phyloP scores from a whole-genome alignment of 805 yeast genomes.

The Candida easanensis region DNA sequence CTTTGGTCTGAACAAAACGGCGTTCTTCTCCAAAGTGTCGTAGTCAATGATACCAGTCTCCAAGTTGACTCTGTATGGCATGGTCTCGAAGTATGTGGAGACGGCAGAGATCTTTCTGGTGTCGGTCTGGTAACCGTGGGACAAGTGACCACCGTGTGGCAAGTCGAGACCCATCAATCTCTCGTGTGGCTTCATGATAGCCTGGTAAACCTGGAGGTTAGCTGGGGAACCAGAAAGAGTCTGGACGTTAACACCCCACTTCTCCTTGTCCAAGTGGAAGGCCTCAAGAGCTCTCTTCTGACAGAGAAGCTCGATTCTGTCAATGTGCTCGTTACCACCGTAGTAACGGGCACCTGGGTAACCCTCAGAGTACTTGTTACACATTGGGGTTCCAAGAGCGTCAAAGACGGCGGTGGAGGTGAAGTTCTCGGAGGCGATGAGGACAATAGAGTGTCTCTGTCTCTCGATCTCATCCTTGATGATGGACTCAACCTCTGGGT shows the following conservation, averaged over 20 bases:
- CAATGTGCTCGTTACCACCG: conserved; percentile 96
- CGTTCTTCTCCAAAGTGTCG: conserved; percentile 90
- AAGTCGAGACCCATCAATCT: conserved; percentile 97
- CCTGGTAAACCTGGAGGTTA: conserved; percentile 93
- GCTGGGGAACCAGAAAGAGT: conserved; percentile 97
- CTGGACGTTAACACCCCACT: conserved; percentile 99
- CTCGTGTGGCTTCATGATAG: conserved; percentile 91
- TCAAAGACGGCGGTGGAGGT: conserved; percentile 95
- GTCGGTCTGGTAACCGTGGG: conserved; percentile 97
- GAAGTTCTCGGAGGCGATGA: conserved; percentile 95
- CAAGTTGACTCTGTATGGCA: conserved; percentile 95
- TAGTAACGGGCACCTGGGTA: conserved; percentile 97
- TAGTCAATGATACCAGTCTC: conserved; percentile 95
- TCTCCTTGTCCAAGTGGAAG: conserved; percentile 70
- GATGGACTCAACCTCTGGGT: conserved; percentile 83
- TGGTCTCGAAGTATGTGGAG: conserved; percentile 94
- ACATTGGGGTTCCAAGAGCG: conserved; percentile 93
- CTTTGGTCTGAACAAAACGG: conserved; percentile 91
- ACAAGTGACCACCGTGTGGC: conserved; percentile 98
- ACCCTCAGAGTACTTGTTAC: conserved; percentile 97
- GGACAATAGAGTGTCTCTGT: conserved; percentile 87
- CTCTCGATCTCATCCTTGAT: conserved; percentile 74
- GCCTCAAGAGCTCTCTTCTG: conserved; percentile 93
- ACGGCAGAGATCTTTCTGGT: conserved; percentile 91
- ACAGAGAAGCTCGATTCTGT: conserved; percentile 84